phyloP scores from a whole-genome alignment of 305 asterid species.

The Stenogyne calaminthoides region DNA sequence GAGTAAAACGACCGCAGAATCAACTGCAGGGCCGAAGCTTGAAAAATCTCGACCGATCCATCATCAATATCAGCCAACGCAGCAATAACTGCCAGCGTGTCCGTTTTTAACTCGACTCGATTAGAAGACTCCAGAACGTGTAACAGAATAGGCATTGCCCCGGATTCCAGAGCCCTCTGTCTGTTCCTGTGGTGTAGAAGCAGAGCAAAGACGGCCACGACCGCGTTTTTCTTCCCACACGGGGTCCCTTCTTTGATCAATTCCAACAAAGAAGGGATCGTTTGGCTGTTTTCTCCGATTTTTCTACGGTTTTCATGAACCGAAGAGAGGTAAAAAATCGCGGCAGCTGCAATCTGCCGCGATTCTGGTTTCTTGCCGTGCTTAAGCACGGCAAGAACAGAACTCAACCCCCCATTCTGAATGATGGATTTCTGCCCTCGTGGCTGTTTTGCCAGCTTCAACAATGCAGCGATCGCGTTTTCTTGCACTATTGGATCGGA shows the following conservation, averaged over 20 bases:
- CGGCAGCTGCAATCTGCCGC: constrained; percentile 66
- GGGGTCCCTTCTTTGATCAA: constrained; percentile 52
- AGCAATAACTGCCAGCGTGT: constrained; percentile 60
- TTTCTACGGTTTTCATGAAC: constrained; percentile 48
- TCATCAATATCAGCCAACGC: constrained; percentile 51
- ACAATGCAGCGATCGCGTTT: constrained; percentile 57
- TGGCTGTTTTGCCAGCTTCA: constrained; percentile 72
- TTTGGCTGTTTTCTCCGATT: constrained; percentile 50
- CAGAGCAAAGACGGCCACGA: constrained; percentile 62
- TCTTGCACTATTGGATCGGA: constrained; percentile 55
- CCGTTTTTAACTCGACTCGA: constrained; percentile 52
- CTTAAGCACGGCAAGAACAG: constrained; percentile 45
- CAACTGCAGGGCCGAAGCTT: constrained; percentile 35
- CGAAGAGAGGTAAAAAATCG: constrained; percentile 63
- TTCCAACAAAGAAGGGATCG: constrained; percentile 50
- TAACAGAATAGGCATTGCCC: constrained; percentile 46
- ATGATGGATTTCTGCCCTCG: constrained; percentile 61
- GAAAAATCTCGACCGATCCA: constrained; percentile 48
- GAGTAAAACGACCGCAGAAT: constrained; percentile 36
- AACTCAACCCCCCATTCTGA: constrained; percentile 43
- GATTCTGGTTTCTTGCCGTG: constrained; percentile 52
- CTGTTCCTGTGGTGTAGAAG: constrained; percentile 51
- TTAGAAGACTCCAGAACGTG: constrained; percentile 46
- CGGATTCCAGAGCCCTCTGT: constrained; percentile 44
- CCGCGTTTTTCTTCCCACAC: constrained; percentile 68